Evolutionary conservation across 2,329 filamentous ascomycete species (phyloP).

Genomic region (Monosporascus sp.): DNA sequence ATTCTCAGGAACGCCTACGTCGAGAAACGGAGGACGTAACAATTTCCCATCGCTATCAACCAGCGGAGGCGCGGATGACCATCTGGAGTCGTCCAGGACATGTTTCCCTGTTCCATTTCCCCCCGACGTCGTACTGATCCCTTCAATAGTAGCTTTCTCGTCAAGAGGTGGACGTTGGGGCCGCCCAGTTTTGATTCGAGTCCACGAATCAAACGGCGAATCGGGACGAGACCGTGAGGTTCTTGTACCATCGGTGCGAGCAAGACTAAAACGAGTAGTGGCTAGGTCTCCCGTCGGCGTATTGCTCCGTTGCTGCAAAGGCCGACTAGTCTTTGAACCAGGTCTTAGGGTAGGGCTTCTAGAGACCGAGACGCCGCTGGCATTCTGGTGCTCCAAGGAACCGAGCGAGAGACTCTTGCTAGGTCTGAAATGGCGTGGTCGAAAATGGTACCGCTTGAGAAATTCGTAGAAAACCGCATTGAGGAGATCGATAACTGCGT

Average conservation of each 20-base stretch:
- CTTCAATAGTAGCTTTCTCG: conserved; percentile 1
- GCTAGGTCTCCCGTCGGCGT: conserved; percentile 18
- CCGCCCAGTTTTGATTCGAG: conserved; percentile 29
- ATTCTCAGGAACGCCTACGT: conserved; percentile 4
- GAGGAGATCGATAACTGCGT: conserved; percentile 58
- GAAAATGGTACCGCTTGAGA: conserved; percentile 65
- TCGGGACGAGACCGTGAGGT: conserved; percentile 23
- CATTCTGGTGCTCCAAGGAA: background rate
- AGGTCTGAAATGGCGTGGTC: conserved; percentile 37
- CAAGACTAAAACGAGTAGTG: conserved; percentile 29
- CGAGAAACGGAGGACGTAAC: conserved; percentile 17
- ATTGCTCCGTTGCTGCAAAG: conserved; percentile 1
- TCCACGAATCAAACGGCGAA: conserved; percentile 31
- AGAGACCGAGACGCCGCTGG: conserved; percentile 4
- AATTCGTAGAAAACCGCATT: conserved; percentile 67
- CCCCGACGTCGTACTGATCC: background rate
- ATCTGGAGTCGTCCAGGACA: background rate
- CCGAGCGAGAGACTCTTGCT: conserved; percentile 2
- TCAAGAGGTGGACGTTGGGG: conserved; percentile 8
- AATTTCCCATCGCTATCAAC: conserved; percentile 18
- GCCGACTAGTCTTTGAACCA: background rate
- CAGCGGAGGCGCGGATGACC: conserved; percentile 8
- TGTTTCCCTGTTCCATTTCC: background rate
- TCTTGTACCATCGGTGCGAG: conserved; percentile 27
- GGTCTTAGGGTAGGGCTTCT: conserved; percentile 8